Conservation (phyloP, 1,284 basidiomycete species). For the Naganishia sp. region DNA sequence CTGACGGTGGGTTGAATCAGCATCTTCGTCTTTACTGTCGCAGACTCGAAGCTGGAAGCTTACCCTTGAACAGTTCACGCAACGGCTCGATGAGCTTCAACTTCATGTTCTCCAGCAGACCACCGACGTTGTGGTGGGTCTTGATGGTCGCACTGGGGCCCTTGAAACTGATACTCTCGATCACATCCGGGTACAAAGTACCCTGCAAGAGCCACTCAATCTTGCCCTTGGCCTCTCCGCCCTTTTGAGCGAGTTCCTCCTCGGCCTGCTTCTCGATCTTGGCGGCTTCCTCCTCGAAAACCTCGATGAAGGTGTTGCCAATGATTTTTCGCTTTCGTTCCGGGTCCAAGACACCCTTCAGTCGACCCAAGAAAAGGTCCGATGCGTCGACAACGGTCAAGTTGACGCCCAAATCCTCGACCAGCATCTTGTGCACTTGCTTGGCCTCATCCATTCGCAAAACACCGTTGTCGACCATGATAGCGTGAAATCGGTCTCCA, state of each 20-base stretch:
- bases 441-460: conserved; percentile 86
- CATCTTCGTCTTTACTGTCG: background rate
- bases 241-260: conserved; percentile 64
- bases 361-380: conserved; percentile 84
- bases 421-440: conserved; percentile 95
- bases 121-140: conserved; percentile 99
- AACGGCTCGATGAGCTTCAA: conserved; percentile 98
- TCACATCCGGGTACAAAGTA: conserved; percentile 99
- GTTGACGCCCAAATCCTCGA: conserved; percentile 91
- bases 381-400: conserved; percentile 95
- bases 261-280: conserved; percentile 86
- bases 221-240: conserved; percentile 75
- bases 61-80: conserved; percentile 96
- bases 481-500: conserved; percentile 96
- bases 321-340: conserved; percentile 98
- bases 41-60: conserved; percentile 34
- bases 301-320: conserved; percentile 98
- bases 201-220: conserved; percentile 98
- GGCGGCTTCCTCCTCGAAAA: conserved; percentile 90
- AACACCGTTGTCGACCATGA: conserved; percentile 99
- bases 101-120: conserved; percentile 96
- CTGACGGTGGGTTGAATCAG: conserved; percentile 55
- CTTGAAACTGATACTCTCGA: conserved; percentile 99
- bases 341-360: conserved; percentile 90
- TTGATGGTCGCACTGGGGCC: conserved; percentile 99